Percentiles rank a stretch among this genome's conserved stretches.
Evolutionary conservation across 176 grass and related monocot genomes (phyloP).

Genomic region (Zoysia pacifica): DNA sequence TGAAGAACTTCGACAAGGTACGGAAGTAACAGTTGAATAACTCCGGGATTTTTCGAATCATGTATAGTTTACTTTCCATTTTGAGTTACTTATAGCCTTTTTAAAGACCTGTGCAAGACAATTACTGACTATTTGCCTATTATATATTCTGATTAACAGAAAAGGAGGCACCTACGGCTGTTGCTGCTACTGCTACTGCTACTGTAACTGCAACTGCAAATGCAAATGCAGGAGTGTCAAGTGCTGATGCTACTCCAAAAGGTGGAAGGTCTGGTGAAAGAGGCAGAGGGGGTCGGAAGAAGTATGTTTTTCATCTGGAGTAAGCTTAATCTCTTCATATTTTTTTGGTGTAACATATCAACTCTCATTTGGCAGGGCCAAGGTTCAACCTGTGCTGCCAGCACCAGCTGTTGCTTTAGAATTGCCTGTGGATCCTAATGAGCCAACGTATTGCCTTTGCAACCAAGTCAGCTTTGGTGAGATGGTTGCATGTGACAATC

Average conservation of each 20-base stretch:
- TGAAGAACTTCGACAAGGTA: conserved; percentile 84
- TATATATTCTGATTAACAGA: conserved; percentile 48
- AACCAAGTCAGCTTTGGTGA: conserved; percentile 95
- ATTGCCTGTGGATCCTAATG: conserved; percentile 94
- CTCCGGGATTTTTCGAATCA: background rate
- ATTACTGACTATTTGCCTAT: conserved; percentile 19
- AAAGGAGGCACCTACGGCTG: conserved; percentile 45
- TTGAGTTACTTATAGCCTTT: background rate
- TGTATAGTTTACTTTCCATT: conserved; percentile 7
- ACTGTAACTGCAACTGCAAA: conserved; percentile 20
- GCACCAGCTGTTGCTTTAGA: conserved; percentile 73
- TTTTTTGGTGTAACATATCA: conserved; percentile 10
- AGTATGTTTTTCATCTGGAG: conserved; percentile 52
- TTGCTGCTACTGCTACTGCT: conserved; percentile 17
- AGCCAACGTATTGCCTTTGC: conserved; percentile 92
- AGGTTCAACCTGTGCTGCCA: conserved; percentile 54
- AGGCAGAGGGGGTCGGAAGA: conserved; percentile 92
- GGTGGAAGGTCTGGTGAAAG: conserved; percentile 53
- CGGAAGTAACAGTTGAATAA: background rate
- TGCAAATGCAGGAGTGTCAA: conserved; percentile 47
- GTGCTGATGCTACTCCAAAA: conserved; percentile 44
- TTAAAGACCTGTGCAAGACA: background rate
- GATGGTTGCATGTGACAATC: conserved; percentile 93
- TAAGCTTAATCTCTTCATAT: conserved; percentile 5
- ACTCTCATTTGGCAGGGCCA: conserved; percentile 60